Evolutionary conservation across 1,284 basidiomycete genomes (phyloP).

Genomic region (Peniophora sp.): DNA sequence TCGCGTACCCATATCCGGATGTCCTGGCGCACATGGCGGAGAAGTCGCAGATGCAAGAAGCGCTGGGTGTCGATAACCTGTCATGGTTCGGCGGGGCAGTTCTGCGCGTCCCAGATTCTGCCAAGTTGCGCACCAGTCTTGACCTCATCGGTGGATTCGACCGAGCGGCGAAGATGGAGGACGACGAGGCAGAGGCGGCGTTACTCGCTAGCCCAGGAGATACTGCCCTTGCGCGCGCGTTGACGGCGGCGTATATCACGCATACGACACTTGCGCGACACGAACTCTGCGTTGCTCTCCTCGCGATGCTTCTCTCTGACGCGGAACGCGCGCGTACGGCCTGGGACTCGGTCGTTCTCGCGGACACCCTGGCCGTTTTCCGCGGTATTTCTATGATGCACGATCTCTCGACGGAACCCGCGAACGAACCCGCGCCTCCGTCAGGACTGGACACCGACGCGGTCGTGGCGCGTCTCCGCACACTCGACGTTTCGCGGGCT

Average conservation of each 20-base stretch:
- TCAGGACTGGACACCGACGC: constrained; percentile 8
- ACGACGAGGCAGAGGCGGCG: constrained; percentile 53
- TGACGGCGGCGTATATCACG: constrained; percentile 53
- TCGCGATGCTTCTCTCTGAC: constrained; percentile 59
- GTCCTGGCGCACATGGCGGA: constrained; percentile 60
- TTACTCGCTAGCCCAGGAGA: constrained; percentile 45
- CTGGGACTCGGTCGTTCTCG: constrained; percentile 60
- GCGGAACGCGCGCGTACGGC: constrained; percentile 31
- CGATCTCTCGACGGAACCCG: constrained; percentile 49
- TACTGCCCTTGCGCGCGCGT: constrained; percentile 42
- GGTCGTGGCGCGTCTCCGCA: constrained; percentile 39
- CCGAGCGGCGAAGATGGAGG: constrained; percentile 63
- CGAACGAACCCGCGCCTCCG: constrained; percentile 32
- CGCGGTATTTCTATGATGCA: constrained; percentile 65
- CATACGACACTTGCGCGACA: constrained; percentile 64
- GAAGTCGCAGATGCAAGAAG: constrained; percentile 41
- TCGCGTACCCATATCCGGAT: constrained; percentile 65
- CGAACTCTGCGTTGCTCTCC: constrained; percentile 57
- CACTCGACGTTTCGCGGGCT: constrained; percentile 59
- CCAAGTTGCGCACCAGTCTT: constrained; percentile 46
- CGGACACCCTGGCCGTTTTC: constrained; percentile 73
- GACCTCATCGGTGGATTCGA: constrained; percentile 67
- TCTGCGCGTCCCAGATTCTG: constrained; percentile 41
- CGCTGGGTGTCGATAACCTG: constrained; percentile 48
- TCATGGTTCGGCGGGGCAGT: constrained; percentile 44